Conservation (phyloP, 192 early-diverging fungal genomes). For the Backusella mclennaniae region DNA sequence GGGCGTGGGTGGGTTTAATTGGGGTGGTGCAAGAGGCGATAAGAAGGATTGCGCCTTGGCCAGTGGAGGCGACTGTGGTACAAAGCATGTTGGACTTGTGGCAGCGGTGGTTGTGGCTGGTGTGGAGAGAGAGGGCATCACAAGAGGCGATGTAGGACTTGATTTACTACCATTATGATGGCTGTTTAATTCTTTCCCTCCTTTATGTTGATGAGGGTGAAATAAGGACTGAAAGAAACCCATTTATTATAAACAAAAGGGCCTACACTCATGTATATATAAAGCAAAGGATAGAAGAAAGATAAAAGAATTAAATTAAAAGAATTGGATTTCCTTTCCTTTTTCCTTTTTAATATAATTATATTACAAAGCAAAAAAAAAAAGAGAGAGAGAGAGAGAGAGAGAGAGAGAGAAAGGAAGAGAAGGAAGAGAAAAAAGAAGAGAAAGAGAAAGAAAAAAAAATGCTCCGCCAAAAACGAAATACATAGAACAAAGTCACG, state of each 20-base stretch:
- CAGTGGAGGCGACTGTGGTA: background rate
- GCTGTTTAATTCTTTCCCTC: background rate
- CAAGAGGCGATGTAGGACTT: background rate
- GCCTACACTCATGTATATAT: background rate
- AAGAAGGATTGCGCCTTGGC: background rate
- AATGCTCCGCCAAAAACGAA: background rate
- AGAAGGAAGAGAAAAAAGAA: background rate
- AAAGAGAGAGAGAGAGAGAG: background rate
- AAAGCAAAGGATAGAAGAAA: background rate
- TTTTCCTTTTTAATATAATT: background rate
- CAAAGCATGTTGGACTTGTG: background rate
- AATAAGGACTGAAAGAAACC: conserved; percentile 19
- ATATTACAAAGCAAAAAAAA: background rate
- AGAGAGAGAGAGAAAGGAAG: background rate
- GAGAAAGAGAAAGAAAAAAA: background rate
- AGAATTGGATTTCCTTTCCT: background rate
- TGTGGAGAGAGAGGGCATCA: background rate
- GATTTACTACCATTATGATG: background rate
- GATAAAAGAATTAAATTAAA: background rate
- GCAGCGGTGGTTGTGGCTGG: background rate
- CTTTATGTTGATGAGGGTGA: background rate
- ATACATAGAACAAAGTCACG: background rate
- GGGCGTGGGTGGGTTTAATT: background rate
- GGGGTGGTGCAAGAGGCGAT: background rate
- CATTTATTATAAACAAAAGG: conserved; percentile 3